Evolutionary conservation across 768 basidiomycete species (phyloP), one percentile per base, ranked within the genome.

Genomic region (Suillus discolor): DNA sequence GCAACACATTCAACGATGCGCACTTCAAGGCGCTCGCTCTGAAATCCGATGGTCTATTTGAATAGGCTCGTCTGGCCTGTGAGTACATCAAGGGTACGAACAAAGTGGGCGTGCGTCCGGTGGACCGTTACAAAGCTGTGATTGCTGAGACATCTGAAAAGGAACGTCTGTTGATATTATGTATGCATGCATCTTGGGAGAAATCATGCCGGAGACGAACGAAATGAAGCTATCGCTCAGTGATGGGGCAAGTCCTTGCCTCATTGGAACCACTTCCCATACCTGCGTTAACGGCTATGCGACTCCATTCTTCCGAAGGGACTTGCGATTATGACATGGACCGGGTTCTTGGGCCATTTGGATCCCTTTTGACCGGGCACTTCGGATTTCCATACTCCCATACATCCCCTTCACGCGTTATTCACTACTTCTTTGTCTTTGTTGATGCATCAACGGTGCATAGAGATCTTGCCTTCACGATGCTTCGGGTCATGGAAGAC

Each of bases 361-460:
- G 64, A 2, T 49, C 66, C 18, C 25, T 66, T 38, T 2, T 72
- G 47, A 62, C 55, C 23, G 62, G n/a, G 62, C 16, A 54, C 31
- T 1, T 1, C 36, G 3, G 59, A 49, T 25, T n/a, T 4, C 9
- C n/a, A n/a, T 18, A 62, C 34, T n/a, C 62, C 68, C 6, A 65
- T 73, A 38, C 65, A 57, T 8, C 64, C 69, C 18, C 65, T 75
- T 6, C 75, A 77, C 51, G 57, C 73, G 4, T 77, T 75, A 0
- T 74, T 77, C 66, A 59, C 15, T 76, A 77, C 42, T 77, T 72
- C 47, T 67, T 75, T 13, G 59, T 69, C 57, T 65, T 36, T 53
- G 54, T 70, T 25, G 67, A 67, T 25, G n/a, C 41, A 7, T 31
- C 31, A 31, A 2, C 13, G 1, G 16, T 34, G 9, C 49, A 53